phyloP scores from a whole-genome alignment of 768 basidiomycete genomes.

The Chalciporus piperatus region DNA sequence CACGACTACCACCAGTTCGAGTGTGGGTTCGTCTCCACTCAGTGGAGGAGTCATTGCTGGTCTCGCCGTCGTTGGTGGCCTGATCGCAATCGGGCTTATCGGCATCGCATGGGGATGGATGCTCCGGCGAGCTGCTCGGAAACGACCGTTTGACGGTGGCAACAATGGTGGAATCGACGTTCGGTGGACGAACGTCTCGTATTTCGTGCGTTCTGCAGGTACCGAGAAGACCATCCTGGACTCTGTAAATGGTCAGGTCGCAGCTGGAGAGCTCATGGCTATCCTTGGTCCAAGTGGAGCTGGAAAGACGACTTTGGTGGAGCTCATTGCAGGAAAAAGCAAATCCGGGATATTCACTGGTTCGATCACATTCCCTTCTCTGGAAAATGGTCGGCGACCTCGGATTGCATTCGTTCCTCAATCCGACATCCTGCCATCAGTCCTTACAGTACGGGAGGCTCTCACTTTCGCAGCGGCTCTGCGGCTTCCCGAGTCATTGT shows the following conservation, averaged over 20 bases:
- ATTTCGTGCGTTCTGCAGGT: constrained; percentile 46
- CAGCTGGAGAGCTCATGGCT: constrained; percentile 84
- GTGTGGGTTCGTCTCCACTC: constrained; percentile 43
- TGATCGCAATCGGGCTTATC: constrained; percentile 56
- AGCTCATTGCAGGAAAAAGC: constrained; percentile 80
- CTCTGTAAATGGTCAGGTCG: constrained; percentile 63
- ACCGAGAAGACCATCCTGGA: constrained; percentile 64
- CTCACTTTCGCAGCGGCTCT: constrained; percentile 84
- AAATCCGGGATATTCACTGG: constrained; percentile 75
- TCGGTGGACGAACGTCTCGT: constrained; percentile 67
- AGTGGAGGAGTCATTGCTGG: constrained; percentile 88
- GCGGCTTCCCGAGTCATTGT: constrained; percentile 72
- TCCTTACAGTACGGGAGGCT: constrained; percentile 78
- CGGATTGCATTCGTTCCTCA: constrained; percentile 86
- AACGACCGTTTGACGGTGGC: constrained; percentile 35
- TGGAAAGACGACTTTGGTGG: constrained; percentile 89
- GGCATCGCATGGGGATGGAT: constrained; percentile 63
- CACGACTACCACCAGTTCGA: constrained; percentile 30
- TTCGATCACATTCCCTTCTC: constrained; percentile 52
- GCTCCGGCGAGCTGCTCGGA: constrained; percentile 61
- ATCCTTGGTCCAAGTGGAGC: constrained; percentile 92
- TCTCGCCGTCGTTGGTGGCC: constrained; percentile 73
- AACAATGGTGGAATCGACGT: constrained; percentile 56
- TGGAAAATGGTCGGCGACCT: constrained; percentile 35
- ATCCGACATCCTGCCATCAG: constrained; percentile 77